phyloP scores from a whole-genome alignment of 345 rosid genomes.

The Stellera chamaejasme region DNA sequence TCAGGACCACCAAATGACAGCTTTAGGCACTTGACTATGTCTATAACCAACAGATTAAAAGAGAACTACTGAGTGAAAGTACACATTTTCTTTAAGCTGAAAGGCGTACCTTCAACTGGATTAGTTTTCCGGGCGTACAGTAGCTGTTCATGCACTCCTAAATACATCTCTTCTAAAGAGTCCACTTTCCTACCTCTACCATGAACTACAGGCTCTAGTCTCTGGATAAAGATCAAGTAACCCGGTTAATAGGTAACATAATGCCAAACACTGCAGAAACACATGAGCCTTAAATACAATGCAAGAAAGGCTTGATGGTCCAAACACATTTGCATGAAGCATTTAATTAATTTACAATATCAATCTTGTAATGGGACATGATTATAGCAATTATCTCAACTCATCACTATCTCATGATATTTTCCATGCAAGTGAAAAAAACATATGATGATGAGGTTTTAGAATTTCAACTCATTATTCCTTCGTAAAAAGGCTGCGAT shows the following conservation, averaged over 20 bases:
- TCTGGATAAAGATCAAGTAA: slow-evolving; percentile 29
- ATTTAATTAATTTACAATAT: too few species aligned
- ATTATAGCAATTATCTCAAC: too few species aligned
- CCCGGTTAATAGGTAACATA: slow-evolving; percentile 2
- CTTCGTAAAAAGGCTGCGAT: too few species aligned
- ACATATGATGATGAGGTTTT: too few species aligned
- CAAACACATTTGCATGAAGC: too few species aligned
- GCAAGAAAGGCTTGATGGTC: not conserved
- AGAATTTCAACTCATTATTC: too few species aligned
- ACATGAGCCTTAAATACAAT: too few species aligned
- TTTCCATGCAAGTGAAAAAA: too few species aligned
- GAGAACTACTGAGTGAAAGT: not conserved
- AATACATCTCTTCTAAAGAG: slow-evolving; percentile 74
- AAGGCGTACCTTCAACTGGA: slow-evolving; percentile 67
- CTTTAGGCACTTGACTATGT: too few species aligned
- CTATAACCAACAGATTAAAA: not conserved
- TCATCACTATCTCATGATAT: too few species aligned
- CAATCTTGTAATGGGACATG: too few species aligned
- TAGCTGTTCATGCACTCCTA: slow-evolving; percentile 71
- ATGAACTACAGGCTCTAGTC: slow-evolving; percentile 74
- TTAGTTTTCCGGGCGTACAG: slow-evolving; percentile 82
- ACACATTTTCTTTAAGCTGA: not conserved
- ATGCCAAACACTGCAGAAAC: not conserved
- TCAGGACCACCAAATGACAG: too few species aligned
- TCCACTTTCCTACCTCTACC: slow-evolving; percentile 75